Evolutionary conservation across 2,329 filamentous ascomycete genomes (phyloP).

Genomic region (Paracamarosporium sp.): DNA sequence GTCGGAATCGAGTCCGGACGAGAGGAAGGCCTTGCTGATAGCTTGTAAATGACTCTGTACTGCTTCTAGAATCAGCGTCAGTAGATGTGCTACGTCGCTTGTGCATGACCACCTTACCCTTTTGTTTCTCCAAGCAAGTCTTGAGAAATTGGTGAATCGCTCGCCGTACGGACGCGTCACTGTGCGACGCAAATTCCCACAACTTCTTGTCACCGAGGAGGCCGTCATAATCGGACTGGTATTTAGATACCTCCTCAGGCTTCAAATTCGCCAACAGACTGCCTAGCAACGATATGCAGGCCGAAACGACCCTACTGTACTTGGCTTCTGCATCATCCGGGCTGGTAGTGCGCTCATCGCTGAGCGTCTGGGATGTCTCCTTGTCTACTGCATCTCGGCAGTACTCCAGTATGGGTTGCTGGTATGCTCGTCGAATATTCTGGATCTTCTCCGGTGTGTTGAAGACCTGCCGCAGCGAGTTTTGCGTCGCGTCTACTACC

Average conservation of each 20-base stretch:
- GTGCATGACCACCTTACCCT: conserved; percentile 30
- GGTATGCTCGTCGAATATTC: conserved; percentile 81
- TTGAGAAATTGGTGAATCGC: conserved; percentile 64
- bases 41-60: conserved; percentile 55
- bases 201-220: conserved; percentile 69
- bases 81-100: background rate
- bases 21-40: conserved; percentile 73
- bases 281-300: conserved; percentile 62
- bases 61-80: conserved; percentile 20
- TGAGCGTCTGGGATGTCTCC: conserved; percentile 82
- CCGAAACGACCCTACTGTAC: conserved; percentile 78
- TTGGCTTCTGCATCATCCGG: conserved; percentile 86
- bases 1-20: conserved; percentile 73
- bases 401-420: conserved; percentile 80
- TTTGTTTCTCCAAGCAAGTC: conserved; percentile 57
- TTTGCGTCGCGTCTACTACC: conserved; percentile 76
- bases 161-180: conserved; percentile 64
- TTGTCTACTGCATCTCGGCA: conserved; percentile 76
- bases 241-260: conserved; percentile 64
- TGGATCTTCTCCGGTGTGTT: conserved; percentile 78
- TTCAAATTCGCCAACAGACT: conserved; percentile 57
- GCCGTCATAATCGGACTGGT: conserved; percentile 66
- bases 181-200: conserved; percentile 65
- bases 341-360: conserved; percentile 85
- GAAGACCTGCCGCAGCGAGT: conserved; percentile 78